A percentile compares a stretch with the other conserved stretches of the same genome.
phyloP scores from a whole-genome alignment of 2,329 filamentous ascomycete genomes.

The Colletotrichum noveboracense region DNA sequence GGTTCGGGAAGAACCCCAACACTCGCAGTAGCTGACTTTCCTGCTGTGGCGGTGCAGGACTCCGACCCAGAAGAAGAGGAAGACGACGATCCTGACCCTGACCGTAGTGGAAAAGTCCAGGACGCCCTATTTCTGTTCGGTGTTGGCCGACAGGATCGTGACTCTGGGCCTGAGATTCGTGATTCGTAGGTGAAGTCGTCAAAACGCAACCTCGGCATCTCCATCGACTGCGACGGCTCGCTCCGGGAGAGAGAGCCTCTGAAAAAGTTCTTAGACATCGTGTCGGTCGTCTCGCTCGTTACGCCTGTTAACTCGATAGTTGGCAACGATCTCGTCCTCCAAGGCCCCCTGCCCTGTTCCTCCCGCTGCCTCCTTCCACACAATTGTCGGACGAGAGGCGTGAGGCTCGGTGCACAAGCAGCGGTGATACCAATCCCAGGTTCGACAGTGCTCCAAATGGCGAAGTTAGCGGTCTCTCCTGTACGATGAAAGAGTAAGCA shows the following conservation, averaged over 20 bases:
- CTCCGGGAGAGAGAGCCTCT: background rate
- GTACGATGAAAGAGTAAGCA: background rate
- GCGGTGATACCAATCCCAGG: slow-evolving; percentile 46
- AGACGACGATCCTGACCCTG: background rate
- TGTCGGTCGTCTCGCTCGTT: background rate
- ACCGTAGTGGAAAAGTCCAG: background rate
- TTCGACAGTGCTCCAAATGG: slow-evolving; percentile 52
- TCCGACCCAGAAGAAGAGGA: background rate
- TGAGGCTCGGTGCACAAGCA: slow-evolving; percentile 40
- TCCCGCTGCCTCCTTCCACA: background rate
- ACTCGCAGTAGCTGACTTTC: background rate
- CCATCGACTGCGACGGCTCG: background rate
- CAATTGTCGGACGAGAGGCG: slow-evolving; percentile 28
- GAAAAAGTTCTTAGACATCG: background rate
- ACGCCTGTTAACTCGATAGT: background rate
- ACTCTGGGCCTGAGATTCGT: background rate
- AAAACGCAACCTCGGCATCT: slow-evolving; percentile 8
- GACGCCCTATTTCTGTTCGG: background rate
- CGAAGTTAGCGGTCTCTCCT: slow-evolving; percentile 40
- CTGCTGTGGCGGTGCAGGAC: background rate
- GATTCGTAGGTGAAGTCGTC: slow-evolving; percentile 16
- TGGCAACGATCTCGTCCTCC: background rate
- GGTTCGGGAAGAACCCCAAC: background rate
- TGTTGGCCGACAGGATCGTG: background rate
- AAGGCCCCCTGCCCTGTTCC: background rate